Evolutionary conservation across 1,284 basidiomycete species (phyloP), one percentile per base, ranked within the genome.

Genomic region (Microbotryum saponariae): DNA sequence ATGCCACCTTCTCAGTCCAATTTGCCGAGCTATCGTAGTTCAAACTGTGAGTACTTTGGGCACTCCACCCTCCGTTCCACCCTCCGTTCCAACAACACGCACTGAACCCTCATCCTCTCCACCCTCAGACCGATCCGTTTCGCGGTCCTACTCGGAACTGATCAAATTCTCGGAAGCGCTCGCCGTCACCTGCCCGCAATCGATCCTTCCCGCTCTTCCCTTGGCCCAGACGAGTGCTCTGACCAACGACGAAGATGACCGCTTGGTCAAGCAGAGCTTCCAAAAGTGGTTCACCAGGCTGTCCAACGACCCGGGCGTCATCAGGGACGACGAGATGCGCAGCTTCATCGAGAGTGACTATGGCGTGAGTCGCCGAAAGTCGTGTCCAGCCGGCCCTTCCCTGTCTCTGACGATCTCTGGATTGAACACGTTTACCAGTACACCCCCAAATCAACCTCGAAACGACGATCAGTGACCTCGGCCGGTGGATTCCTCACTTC

Each of bases 271-370:
- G 73, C 87, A 92, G 65, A 89, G 91, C 81, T 80, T 96, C 27
- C 93, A 96, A 76, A 81, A 89, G 63, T 97, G 92, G 91, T 82
- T 94, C 62, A 85, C 87, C 8, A 80, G 92, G 56, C 83, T 97
- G 46, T 91, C 88, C 75, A 88, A 91, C 71, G 90, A 97, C 74
- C 84, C 85, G 1, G 89, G 92, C 60, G 76, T 96, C 54, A 78
- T 89, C 50, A 78, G 84, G 61, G 91, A 97, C 67, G 92, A 96
- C 72, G 93, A 97, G 74, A 76, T 93, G 65, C 83, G 91, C 47
- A 86, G 87, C 31, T 97, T 97, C 74, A 83, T 97, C 65, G 92
- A 97, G 77, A 91, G 86, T 69, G 92, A 97, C 76, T 97, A 97
- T 78, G 92, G 93, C 4, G 80, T 80, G 64, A 63, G 79, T 74